A percentile compares a stretch with the other conserved stretches of the same genome.
Conservation (phyloP, 495 filamentous ascomycete genomes). For the Trypethelium eluteriae region DNA sequence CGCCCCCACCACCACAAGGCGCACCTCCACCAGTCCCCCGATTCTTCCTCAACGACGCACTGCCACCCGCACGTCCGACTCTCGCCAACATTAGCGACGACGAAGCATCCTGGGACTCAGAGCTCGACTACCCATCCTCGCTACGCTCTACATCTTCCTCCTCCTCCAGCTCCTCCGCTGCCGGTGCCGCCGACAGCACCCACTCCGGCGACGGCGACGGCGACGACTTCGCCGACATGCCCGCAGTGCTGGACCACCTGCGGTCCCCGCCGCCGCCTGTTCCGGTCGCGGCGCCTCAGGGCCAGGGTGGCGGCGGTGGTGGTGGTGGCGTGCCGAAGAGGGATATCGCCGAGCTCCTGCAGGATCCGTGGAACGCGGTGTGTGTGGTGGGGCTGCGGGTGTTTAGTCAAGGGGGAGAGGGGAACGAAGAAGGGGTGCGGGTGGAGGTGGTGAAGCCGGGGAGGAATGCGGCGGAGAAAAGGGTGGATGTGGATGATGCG, state of each 20-base stretch:
- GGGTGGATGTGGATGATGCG: conserved; percentile 48
- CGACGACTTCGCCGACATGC: conserved; percentile 14
- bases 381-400: conserved; percentile 71
- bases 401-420: conserved; percentile 51
- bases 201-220: conserved; percentile 18
- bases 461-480: conserved; percentile 42
- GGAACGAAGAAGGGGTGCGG: conserved; percentile 38
- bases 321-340: not conserved
- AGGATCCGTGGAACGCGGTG: conserved; percentile 77
- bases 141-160: not conserved
- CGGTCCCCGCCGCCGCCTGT: not conserved
- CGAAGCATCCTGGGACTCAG: conserved; percentile 35
- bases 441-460: conserved; percentile 50
- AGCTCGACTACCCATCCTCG: conserved; percentile 25
- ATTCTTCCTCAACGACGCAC: not conserved
- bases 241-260: not conserved
- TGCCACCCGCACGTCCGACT: not conserved
- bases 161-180: too few relatives aligned
- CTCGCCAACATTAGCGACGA: conserved; percentile 20
- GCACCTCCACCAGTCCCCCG: not conserved
- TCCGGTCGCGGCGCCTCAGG: too few relatives aligned
- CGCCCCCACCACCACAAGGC: not conserved
- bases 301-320: too few relatives aligned
- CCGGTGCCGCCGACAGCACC: not conserved
- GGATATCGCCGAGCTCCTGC: conserved; percentile 29